phyloP scores from a whole-genome alignment of 176 grass and related monocot genomes.

The Stipa capillata region DNA sequence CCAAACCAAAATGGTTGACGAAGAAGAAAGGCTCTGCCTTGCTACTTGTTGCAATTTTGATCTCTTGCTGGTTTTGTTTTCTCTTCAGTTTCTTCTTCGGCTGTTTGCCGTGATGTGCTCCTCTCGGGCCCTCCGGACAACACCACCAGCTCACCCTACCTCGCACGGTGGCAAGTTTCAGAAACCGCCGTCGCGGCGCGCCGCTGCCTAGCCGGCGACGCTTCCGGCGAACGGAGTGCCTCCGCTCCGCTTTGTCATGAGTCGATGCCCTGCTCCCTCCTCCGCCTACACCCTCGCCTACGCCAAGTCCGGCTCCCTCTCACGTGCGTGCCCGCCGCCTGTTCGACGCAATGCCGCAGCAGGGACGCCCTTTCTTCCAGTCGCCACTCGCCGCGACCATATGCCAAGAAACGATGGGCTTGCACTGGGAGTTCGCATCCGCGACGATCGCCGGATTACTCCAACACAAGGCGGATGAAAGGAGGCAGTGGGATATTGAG shows the following conservation, averaged over 20 bases:
- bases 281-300: neutral
- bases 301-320: neutral
- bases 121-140: no score
- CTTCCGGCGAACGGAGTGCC: no score
- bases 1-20: conserved; percentile 6
- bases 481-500: neutral
- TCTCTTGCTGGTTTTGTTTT: conserved; percentile 7
- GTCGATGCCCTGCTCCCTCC: no score
- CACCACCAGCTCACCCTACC: no score
- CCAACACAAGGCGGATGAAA: neutral
- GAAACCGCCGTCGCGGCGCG: neutral
- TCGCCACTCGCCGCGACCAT: no score
- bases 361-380: neutral
- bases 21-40: conserved; percentile 6
- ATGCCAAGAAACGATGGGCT: no score
- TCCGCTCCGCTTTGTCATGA: no score
- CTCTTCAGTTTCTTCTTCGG: no score
- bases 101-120: no score
- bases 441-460: neutral
- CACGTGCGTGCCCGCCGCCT: neutral
- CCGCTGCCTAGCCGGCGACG: neutral
- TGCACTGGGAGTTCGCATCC: neutral
- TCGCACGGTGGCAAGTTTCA: no score
- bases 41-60: conserved; percentile 1
- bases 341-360: neutral